A percentile compares a stretch with the other conserved stretches of the same genome.
Evolutionary conservation across 2,329 filamentous ascomycete genomes (phyloP).

Genomic region (Colletotrichum lupini): DNA sequence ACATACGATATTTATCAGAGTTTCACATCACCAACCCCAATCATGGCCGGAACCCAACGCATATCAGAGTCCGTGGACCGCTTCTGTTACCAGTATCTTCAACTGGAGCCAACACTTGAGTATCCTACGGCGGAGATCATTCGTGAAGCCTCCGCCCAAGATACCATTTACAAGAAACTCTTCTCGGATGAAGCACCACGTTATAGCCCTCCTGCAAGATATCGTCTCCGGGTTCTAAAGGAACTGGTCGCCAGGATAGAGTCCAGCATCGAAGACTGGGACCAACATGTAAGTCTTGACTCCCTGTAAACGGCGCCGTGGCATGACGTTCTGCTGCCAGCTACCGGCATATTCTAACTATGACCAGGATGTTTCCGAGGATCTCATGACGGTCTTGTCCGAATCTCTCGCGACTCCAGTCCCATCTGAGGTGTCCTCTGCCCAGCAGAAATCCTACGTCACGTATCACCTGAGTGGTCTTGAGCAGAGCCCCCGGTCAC

Average conservation of each 20-base stretch:
- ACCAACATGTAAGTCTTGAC: slow-evolving; percentile 79
- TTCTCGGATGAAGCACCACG: slow-evolving; percentile 69
- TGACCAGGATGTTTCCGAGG: slow-evolving; percentile 82
- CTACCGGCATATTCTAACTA: not conserved
- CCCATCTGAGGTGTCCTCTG: slow-evolving; percentile 72
- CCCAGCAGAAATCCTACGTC: slow-evolving; percentile 79
- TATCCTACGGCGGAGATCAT: slow-evolving; percentile 72
- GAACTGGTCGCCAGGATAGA: slow-evolving; percentile 77
- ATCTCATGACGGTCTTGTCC: slow-evolving; percentile 77
- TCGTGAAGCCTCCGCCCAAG: slow-evolving; percentile 71
- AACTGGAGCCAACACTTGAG: slow-evolving; percentile 73
- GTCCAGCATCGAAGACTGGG: slow-evolving; percentile 80
- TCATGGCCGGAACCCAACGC: not conserved
- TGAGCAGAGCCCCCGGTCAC: slow-evolving; percentile 12
- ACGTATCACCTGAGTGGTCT: slow-evolving; percentile 70
- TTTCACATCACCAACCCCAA: not conserved
- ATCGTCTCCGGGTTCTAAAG: slow-evolving; percentile 80
- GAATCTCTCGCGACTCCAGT: slow-evolving; percentile 71
- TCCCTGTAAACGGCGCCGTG: not conserved
- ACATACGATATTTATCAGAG: slow-evolving; percentile 9
- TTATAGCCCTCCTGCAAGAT: slow-evolving; percentile 73
- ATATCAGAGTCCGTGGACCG: slow-evolving; percentile 47
- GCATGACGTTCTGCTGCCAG: slow-evolving; percentile 1
- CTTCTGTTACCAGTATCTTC: slow-evolving; percentile 82
- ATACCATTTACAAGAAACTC: slow-evolving; percentile 72